phyloP scores from a whole-genome alignment of 75 land plant genomes.

The Selaginella tamariscina region DNA sequence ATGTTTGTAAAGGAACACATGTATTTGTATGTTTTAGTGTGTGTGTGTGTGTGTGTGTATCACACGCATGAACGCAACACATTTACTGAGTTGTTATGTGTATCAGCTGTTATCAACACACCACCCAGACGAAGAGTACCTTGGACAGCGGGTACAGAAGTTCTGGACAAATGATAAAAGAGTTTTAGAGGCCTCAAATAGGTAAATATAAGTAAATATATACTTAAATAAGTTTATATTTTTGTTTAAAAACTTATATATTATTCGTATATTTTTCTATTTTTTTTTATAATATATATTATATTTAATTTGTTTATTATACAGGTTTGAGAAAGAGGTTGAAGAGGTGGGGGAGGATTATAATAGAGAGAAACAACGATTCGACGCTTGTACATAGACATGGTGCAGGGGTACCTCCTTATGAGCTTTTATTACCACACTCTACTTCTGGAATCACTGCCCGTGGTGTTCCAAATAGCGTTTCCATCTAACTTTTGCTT shows the following conservation, averaged over 20 bases:
- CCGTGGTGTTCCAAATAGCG: slow-evolving; percentile 70
- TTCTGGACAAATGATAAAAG: slow-evolving; percentile 26
- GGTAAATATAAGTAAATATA: no score
- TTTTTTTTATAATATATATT: no score
- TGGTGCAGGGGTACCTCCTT: slow-evolving; percentile 70
- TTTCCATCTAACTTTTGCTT: slow-evolving; percentile 61
- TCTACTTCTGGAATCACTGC: slow-evolving; percentile 74
- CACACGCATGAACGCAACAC: no score
- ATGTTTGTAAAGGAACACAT: no score
- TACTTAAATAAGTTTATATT: no score
- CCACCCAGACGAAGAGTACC: slow-evolving; percentile 72
- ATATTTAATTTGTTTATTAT: no score
- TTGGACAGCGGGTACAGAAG: slow-evolving; percentile 32
- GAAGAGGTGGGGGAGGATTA: slow-evolving; percentile 33
- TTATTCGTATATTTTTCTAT: no score
- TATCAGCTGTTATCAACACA: slow-evolving; percentile 60
- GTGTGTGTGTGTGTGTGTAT: no score
- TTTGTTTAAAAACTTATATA: no score
- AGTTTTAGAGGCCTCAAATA: background rate
- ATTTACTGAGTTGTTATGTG: no score
- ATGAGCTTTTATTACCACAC: slow-evolving; percentile 53
- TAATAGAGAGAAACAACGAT: slow-evolving; percentile 45
- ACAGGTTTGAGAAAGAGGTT: slow-evolving; percentile 31
- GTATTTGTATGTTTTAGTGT: no score
- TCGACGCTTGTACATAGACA: slow-evolving; percentile 38